A percentile compares a stretch with the other conserved stretches of the same genome.
These are phyloP conservation scores for Cryptococcus depauperatus DNA, from an alignment of 1,284 basidiomycete species.

Conservation along the genomic window DNA sequence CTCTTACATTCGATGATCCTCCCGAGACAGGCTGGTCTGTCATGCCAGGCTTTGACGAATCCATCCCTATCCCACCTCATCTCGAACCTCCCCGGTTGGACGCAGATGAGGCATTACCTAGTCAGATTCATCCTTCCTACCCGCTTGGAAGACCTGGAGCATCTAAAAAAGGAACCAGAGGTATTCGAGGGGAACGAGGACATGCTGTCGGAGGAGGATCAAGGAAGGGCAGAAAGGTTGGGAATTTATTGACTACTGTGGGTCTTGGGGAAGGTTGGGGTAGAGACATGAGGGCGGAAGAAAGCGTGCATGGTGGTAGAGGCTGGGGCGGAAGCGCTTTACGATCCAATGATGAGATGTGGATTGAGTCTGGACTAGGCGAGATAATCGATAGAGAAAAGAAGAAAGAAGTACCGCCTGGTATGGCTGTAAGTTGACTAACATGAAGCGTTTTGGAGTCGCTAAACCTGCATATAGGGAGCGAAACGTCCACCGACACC, in stretches of 20 bases:
- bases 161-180: neutral
- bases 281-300: slow-evolving; percentile 2
- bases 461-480: slow-evolving; percentile 20
- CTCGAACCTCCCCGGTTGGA: slow-evolving; percentile 44
- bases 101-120: slow-evolving; percentile 39
- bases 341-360: slow-evolving; percentile 20
- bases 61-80: slow-evolving; percentile 13
- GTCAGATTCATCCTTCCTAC: slow-evolving; percentile 35
- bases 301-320: neutral
- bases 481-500: slow-evolving; percentile 41
- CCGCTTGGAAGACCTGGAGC: slow-evolving; percentile 29
- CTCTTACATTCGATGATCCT: slow-evolving; percentile 32
- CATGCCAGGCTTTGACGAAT: slow-evolving; percentile 42
- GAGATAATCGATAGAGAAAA: slow-evolving; percentile 26
- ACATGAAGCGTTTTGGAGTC: too few relatives aligned
- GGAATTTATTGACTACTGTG: slow-evolving; percentile 24
- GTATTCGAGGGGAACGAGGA: too few relatives aligned
- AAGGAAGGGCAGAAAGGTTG: slow-evolving; percentile 11
- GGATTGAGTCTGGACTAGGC: slow-evolving; percentile 32
- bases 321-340: slow-evolving; percentile 7
- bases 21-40: slow-evolving; percentile 39
- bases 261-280: slow-evolving; percentile 2
- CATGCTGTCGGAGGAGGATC: neutral
- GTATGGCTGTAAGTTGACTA: slow-evolving; percentile 32
- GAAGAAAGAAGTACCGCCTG: slow-evolving; percentile 38